These are phyloP conservation scores for Fusarium sp. DNA, from an alignment of 2,329 filamentous ascomycete genomes.

Conservation along the genomic window DNA sequence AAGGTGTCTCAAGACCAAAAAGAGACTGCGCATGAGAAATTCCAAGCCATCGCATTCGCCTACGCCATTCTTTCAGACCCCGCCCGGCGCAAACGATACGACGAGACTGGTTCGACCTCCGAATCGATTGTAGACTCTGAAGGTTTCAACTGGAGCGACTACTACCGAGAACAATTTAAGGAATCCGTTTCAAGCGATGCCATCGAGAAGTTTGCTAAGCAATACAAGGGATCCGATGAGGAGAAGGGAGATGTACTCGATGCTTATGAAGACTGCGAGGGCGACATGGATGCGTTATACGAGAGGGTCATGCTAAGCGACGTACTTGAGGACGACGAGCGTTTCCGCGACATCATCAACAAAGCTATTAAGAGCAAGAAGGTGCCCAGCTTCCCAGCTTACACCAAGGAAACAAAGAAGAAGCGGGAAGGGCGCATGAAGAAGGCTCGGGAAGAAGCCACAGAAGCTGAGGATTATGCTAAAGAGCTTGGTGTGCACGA, in stretches of 20 bases:
- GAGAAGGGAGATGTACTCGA: conserved; percentile 82
- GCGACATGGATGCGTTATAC: conserved; percentile 82
- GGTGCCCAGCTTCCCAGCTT: conserved; percentile 75
- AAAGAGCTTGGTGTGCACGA: conserved; percentile 81
- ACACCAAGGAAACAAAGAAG: conserved; percentile 78
- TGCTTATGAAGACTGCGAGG: conserved; percentile 79
- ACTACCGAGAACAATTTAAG: conserved; percentile 86
- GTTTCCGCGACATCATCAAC: conserved; percentile 85
- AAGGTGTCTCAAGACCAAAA: conserved; percentile 79
- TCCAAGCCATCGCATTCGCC: conserved; percentile 92
- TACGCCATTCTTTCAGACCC: conserved; percentile 93
- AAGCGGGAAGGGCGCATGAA: conserved; percentile 70
- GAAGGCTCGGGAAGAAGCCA: conserved; percentile 73
- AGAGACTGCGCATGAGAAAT: conserved; percentile 79
- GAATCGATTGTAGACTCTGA: conserved; percentile 82
- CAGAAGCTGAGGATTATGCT: conserved; percentile 79
- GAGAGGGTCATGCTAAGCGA: conserved; percentile 88
- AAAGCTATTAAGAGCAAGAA: conserved; percentile 78
- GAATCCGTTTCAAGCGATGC: conserved; percentile 79
- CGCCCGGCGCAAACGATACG: conserved; percentile 84
- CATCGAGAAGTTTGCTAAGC: conserved; percentile 79
- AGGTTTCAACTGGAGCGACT: conserved; percentile 90
- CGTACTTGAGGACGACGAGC: conserved; percentile 83
- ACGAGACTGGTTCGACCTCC: conserved; percentile 88
- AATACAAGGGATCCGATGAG: conserved; percentile 89